Conservation (phyloP, 192 early-diverging fungal species). For the Umbelopsis ramanniana region DNA sequence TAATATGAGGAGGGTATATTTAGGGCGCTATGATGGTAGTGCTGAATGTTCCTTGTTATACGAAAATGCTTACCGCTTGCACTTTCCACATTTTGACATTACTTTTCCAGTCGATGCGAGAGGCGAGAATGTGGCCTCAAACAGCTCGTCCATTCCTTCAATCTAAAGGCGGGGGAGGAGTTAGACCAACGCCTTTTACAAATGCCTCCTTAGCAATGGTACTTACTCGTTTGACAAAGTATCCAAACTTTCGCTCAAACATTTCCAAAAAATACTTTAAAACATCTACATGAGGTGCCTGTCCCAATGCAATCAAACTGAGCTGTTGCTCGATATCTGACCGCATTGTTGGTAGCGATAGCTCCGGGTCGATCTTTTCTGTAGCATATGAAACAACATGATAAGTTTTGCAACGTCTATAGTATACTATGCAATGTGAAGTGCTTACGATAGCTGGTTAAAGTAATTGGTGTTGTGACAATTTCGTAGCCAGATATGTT, state of each 20-base stretch:
- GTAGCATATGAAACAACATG: neutral
- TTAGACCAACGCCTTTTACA: neutral
- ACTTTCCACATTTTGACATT: constrained; percentile 56
- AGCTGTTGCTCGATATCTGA: constrained; percentile 56
- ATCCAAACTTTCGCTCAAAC: constrained; percentile 50
- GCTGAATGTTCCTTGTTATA: neutral
- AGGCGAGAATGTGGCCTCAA: constrained; percentile 60
- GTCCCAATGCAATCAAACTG: constrained; percentile 49
- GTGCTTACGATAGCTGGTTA: constrained; percentile 21
- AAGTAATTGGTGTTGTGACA: neutral
- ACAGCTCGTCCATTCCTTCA: constrained; percentile 51
- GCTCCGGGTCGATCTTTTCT: constrained; percentile 61
- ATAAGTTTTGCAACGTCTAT: neutral
- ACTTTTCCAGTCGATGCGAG: constrained; percentile 48
- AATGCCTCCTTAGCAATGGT: neutral
- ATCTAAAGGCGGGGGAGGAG: constrained; percentile 31
- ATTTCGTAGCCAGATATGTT: no score
- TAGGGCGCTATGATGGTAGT: no score
- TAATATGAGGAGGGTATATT: neutral
- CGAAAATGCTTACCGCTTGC: constrained; percentile 31
- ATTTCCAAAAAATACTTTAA: constrained; percentile 45
- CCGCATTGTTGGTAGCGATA: constrained; percentile 52
- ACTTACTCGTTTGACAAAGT: constrained; percentile 42
- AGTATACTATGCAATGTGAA: neutral
- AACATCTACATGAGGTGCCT: constrained; percentile 39